Evolutionary conservation across 2,329 filamentous ascomycete species (phyloP), one percentile per base, ranked within the genome.

Genomic region (Peltaster fructicola): DNA sequence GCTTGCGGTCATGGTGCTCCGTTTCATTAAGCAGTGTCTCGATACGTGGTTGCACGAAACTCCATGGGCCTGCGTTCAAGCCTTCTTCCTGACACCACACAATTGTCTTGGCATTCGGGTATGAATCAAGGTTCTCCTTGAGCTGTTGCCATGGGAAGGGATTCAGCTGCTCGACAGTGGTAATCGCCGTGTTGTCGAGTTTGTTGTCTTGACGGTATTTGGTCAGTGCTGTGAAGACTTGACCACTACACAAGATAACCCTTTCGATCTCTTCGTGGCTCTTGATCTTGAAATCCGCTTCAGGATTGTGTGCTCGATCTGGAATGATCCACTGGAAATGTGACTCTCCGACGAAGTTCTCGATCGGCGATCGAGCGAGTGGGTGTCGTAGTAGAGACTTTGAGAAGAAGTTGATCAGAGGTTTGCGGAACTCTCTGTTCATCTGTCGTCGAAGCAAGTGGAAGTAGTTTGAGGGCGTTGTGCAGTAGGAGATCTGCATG

Each of bases 361-460:
- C 80, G 44, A 95, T 74, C 43, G 68, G 59, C 24, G 85, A 95
- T 39, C 88, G 81, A 22, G 84, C 79, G 30, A 95, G 55, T 24
- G 88, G 88, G 56, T 98, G 88, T 45, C 88, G 82, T 39, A 98
- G 75, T 23, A 98, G 69, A 33, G 80, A 77, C 63, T 98, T 98
- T 44, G 81, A 92, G 68, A 98, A 98, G 75, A 98, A 98, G 42
- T 93, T 75, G 45, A 95, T 65, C 29, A 98, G 71, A 42, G 88
- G 88, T 65, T 98, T 98, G 59, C 88, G 73, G 77, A 98, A 98
- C 52, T 98, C 85, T 47, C 88, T 73, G 66, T 95, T 84, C 73
- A 98, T 92, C 61, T 98, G 88, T 56, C 88, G 73, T 51, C 88
- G 78, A 36, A 98, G 68, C 39, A 88, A 73, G 57, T 98, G 88